These are phyloP conservation scores for fission yeast (Schizosaccharomyces pombe) DNA, from an alignment of 805 yeast species.

Conservation along the genomic window DNA sequence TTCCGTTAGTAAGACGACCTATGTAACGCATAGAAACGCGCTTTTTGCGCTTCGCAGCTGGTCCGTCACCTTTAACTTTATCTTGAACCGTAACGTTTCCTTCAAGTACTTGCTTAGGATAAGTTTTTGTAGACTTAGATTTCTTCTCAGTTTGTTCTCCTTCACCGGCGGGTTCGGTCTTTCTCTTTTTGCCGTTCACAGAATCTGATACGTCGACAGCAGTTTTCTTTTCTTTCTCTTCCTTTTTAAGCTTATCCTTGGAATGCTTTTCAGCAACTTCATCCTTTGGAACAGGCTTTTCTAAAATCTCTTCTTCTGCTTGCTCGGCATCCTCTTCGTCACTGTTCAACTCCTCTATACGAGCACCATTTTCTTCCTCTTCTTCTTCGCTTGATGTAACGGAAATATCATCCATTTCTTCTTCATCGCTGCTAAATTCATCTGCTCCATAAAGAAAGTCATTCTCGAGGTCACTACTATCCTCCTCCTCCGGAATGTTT, in stretches of 20 bases:
- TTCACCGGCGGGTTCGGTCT: constrained; percentile 16
- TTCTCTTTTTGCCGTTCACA: constrained; percentile 15
- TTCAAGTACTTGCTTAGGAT: constrained; percentile 32
- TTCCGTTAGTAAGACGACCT: constrained; percentile 91
- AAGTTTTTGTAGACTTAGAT: constrained; percentile 18
- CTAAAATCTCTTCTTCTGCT: constrained; percentile 8
- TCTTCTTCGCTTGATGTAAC: constrained; percentile 13
- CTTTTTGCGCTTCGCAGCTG: constrained; percentile 66
- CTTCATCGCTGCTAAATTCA: constrained; percentile 14
- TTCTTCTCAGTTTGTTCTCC: constrained; percentile 37
- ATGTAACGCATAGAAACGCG: constrained; percentile 92
- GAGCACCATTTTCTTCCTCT: constrained; percentile 16
- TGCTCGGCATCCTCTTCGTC: constrained; percentile 18
- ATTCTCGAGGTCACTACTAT: constrained; percentile 9
- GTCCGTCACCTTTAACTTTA: constrained; percentile 71
- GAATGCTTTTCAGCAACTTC: constrained; percentile 1
- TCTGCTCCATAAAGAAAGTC: constrained; percentile 21
- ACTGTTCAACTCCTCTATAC: constrained; percentile 11
- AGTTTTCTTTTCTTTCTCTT: constrained; percentile 10
- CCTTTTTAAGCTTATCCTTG: constrained; percentile 10
- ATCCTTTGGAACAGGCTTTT: constrained; percentile 6
- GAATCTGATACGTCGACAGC: constrained; percentile 7
- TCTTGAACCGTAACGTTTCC: constrained; percentile 92
- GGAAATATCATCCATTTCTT: constrained; percentile 9
- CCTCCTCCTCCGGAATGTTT: constrained; percentile 50